Evolutionary conservation across 2,329 filamentous ascomycete genomes (phyloP).

Genomic region (Fusarium sublunatum): DNA sequence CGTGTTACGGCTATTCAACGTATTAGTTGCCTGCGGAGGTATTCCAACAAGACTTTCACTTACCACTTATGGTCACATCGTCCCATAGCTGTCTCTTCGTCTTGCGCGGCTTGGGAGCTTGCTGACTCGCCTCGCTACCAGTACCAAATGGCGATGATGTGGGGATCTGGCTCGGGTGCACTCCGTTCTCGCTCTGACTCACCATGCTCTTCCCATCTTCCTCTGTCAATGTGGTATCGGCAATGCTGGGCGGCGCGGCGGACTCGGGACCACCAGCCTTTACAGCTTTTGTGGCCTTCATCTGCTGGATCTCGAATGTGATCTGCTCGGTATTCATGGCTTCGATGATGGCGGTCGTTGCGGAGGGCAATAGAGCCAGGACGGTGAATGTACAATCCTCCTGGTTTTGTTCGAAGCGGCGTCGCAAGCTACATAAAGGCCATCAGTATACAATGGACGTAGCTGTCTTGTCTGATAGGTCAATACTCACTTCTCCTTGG

Average conservation of each 20-base stretch:
- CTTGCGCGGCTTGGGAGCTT: slow-evolving; percentile 67
- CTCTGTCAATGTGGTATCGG: slow-evolving; percentile 79
- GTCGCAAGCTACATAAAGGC: slow-evolving; percentile 74
- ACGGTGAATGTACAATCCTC: slow-evolving; percentile 99
- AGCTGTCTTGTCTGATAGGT: neutral
- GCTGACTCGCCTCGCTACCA: slow-evolving; percentile 50
- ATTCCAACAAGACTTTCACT: slow-evolving; percentile 49
- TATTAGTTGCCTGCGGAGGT: slow-evolving; percentile 19
- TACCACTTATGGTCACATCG: slow-evolving; percentile 95
- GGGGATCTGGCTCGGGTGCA: slow-evolving; percentile 82
- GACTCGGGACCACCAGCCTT: slow-evolving; percentile 66
- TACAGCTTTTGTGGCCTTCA: slow-evolving; percentile 77
- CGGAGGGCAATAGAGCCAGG: slow-evolving; percentile 91
- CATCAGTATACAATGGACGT: slow-evolving; percentile 9
- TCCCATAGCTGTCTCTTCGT: slow-evolving; percentile 97
- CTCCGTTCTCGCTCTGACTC: slow-evolving; percentile 81
- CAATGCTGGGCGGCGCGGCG: slow-evolving; percentile 68
- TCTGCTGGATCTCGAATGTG: slow-evolving; percentile 92
- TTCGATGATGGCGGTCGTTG: slow-evolving; percentile 87
- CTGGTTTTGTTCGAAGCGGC: slow-evolving; percentile 98
- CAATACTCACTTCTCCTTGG: slow-evolving; percentile 86
- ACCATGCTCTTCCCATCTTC: slow-evolving; percentile 83
- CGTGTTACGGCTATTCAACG: slow-evolving; percentile 79
- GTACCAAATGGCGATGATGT: slow-evolving; percentile 63
- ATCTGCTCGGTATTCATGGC: slow-evolving; percentile 92